Conservation (phyloP, 495 filamentous ascomycete species). For the Sabuloglossum arenarium region DNA sequence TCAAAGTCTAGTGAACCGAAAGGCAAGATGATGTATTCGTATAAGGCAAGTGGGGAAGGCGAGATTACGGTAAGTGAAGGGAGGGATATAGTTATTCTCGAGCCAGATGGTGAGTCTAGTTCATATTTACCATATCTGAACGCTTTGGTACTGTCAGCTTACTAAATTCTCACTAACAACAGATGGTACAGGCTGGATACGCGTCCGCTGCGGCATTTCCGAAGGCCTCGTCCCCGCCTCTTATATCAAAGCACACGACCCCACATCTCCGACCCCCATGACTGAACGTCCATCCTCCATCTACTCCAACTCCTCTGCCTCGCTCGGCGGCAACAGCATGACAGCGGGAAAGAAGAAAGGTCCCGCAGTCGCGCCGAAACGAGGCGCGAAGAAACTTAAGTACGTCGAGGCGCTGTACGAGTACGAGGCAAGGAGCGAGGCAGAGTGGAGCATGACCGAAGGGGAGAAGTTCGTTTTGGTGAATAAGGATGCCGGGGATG, state of each 20-base stretch:
- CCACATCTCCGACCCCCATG: constrained; percentile 14
- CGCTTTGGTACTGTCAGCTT: neutral
- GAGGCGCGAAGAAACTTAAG: constrained; percentile 86
- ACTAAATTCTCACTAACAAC: neutral
- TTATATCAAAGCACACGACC: constrained; percentile 45
- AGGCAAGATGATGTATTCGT: constrained; percentile 78
- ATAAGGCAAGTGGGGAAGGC: constrained; percentile 55
- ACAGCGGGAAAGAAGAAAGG: constrained; percentile 62
- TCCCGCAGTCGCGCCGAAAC: constrained; percentile 74
- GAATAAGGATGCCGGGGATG: constrained; percentile 68
- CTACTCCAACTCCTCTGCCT: constrained; percentile 66
- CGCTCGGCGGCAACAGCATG: constrained; percentile 29
- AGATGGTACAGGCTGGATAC: constrained; percentile 89
- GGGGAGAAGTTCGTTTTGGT: constrained; percentile 84
- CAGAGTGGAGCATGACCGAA: constrained; percentile 74
- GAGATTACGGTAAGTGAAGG: constrained; percentile 67
- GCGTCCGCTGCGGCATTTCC: constrained; percentile 42
- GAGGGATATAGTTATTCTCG: constrained; percentile 52
- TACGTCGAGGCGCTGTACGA: constrained; percentile 90
- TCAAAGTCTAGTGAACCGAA: constrained; percentile 29
- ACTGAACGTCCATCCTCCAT: constrained; percentile 34
- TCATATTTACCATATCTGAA: neutral
- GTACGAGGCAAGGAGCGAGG: constrained; percentile 66
- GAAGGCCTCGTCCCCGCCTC: constrained; percentile 74
- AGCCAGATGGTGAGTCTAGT: constrained; percentile 57